Percentiles rank a stretch among this genome's conserved stretches.
These are phyloP conservation scores for Tremella yokohamensis DNA, from an alignment of 768 basidiomycete species.

Conservation along the genomic window DNA sequence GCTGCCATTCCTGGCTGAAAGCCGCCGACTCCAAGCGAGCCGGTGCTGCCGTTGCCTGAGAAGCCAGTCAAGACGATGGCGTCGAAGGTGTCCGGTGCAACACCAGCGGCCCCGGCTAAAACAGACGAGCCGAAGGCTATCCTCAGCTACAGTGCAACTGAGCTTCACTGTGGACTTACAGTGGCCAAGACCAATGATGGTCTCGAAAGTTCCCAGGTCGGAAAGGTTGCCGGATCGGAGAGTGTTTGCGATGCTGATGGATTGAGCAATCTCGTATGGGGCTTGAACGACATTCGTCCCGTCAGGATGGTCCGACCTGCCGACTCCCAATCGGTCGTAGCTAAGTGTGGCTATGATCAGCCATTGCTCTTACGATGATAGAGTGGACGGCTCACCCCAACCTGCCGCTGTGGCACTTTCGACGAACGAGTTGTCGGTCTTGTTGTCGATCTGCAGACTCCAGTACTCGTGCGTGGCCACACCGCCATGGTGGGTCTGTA, in stretches of 20 bases:
- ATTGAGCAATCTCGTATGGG: constrained; percentile 35
- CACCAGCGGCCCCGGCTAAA: constrained; percentile 14
- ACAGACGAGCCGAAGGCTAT: constrained; percentile 21
- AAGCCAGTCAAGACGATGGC: constrained; percentile 36
- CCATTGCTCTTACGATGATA: too few relatives aligned
- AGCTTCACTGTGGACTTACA: constrained; percentile 2
- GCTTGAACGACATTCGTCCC: constrained; percentile 36
- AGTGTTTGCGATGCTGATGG: constrained; percentile 21
- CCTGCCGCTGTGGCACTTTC: constrained; percentile 30
- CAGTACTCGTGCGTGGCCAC: constrained; percentile 35
- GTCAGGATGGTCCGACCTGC: constrained; percentile 34
- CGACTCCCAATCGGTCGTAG: constrained; percentile 40
- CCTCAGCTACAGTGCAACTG: background rate
- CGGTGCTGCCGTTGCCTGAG: constrained; percentile 25
- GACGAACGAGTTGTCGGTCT: constrained; percentile 32
- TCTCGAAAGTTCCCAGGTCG: constrained; percentile 22
- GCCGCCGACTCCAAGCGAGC: constrained; percentile 21
- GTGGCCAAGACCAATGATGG: constrained; percentile 35
- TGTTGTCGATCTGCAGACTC: constrained; percentile 26
- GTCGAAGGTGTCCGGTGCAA: constrained; percentile 19
- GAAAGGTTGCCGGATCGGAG: constrained; percentile 24
- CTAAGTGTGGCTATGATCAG: constrained; percentile 27
- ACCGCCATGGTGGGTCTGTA: constrained; percentile 29
- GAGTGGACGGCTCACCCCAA: constrained; percentile 11
- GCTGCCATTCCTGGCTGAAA: constrained; percentile 30